Conservation (phyloP, 2,329 filamentous ascomycete species). For the Phialocephala subalpina region DNA sequence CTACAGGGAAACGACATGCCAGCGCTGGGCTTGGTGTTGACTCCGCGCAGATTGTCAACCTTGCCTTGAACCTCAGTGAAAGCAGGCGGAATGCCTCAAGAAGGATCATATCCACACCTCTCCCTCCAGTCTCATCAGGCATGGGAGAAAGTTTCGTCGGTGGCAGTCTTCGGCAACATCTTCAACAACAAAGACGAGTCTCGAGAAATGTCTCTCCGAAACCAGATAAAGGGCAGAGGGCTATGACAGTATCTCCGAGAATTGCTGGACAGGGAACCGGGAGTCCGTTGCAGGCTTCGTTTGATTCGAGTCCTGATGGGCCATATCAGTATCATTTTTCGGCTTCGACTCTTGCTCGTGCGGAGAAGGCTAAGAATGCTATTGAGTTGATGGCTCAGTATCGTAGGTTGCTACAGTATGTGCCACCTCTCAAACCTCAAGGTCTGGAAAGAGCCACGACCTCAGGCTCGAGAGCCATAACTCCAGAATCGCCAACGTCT, state of each 20-base stretch:
- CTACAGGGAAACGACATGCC: conserved; percentile 20
- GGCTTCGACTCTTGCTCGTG: conserved; percentile 79
- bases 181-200: conserved; percentile 73
- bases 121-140: conserved; percentile 50
- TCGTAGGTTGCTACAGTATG: conserved; percentile 76
- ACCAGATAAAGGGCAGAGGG: conserved; percentile 50
- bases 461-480: conserved; percentile 48
- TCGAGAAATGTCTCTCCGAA: conserved; percentile 69
- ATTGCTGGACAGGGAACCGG: conserved; percentile 49
- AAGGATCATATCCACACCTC: conserved; percentile 58
- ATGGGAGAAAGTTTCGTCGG: conserved; percentile 58
- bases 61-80: conserved; percentile 90
- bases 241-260: conserved; percentile 46
- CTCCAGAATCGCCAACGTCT: conserved; percentile 46
- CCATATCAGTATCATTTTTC: conserved; percentile 74
- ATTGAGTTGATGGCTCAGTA: conserved; percentile 90
- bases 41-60: conserved; percentile 88
- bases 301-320: conserved; percentile 53
- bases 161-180: conserved; percentile 70
- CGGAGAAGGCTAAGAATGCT: conserved; percentile 83
- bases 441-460: conserved; percentile 47
- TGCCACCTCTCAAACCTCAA: conserved; percentile 74
- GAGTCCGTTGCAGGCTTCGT: conserved; percentile 56
- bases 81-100: conserved; percentile 71
- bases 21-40: conserved; percentile 68